Conservation (phyloP, 176 grass and related monocot genomes). For the Rhynchospora tenuis region DNA sequence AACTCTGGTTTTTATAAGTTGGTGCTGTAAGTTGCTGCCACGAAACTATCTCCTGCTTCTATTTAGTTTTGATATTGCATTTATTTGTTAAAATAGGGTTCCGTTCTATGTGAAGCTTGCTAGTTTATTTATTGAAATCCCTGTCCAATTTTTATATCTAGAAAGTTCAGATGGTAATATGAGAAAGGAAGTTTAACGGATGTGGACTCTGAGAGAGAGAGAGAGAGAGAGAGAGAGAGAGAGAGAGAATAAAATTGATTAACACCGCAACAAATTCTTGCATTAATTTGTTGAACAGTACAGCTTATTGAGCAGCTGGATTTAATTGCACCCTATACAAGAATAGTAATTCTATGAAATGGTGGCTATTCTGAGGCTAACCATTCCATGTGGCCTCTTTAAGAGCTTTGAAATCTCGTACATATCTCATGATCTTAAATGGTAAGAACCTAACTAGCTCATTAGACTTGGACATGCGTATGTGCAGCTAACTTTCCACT, state of each 20-base stretch:
- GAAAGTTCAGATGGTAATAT: neutral
- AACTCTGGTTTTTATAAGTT: conserved; percentile 31
- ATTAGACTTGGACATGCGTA: conserved; percentile 15
- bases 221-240: neutral
- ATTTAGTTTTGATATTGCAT: conserved; percentile 14
- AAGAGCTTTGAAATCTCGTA: conserved; percentile 11
- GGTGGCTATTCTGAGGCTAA: neutral
- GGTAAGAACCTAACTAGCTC: conserved; percentile 10
- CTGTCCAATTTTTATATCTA: neutral
- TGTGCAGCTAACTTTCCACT: conserved; percentile 12
- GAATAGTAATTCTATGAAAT: conserved; percentile 12
- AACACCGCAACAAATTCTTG: conserved; percentile 23
- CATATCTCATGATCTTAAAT: conserved; percentile 11
- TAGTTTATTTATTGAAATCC: neutral
- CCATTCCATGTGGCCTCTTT: conserved; percentile 24
- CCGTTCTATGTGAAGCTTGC: conserved; percentile 1
- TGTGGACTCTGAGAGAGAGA: neutral
- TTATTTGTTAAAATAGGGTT: conserved; percentile 15
- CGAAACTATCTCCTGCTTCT: conserved; percentile 20
- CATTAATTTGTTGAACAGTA: conserved; percentile 21
- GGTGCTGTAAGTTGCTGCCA: conserved; percentile 29
- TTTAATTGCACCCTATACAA: conserved; percentile 9
- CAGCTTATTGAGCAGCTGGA: conserved; percentile 22
- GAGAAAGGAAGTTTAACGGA: conserved; percentile 11
- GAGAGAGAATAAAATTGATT: conserved; percentile 4